These are phyloP conservation scores for Actinomortierella wolfii DNA, from an alignment of 371 early-diverging fungal genomes.

Conservation along the genomic window DNA sequence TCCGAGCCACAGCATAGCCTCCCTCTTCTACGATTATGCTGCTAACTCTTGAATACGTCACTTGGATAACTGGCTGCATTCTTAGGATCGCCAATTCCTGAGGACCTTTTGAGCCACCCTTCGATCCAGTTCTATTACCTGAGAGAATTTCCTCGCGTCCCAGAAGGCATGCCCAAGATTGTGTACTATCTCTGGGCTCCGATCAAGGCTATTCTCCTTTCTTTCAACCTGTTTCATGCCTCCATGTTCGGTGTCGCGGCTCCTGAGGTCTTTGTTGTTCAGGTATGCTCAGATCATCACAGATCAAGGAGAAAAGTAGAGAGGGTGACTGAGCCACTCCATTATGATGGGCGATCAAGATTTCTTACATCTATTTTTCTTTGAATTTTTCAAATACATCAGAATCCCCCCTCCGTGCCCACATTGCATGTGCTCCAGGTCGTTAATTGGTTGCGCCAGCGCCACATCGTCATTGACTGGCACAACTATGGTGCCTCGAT, in stretches of 20 bases:
- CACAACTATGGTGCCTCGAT: constrained; percentile 96
- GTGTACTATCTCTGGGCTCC: constrained; percentile 67
- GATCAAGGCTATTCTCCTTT: constrained; percentile 60
- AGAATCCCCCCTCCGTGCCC: constrained; percentile 97
- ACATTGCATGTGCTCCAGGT: constrained; percentile 79
- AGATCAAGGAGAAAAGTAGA: constrained; percentile 1
- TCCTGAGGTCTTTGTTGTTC: constrained; percentile 80
- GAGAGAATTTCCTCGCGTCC: constrained; percentile 48
- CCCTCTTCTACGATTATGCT: not conserved
- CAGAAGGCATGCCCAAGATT: constrained; percentile 57
- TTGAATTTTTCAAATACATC: constrained; percentile 15
- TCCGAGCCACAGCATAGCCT: constrained; percentile 6
- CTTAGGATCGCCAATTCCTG: constrained; percentile 38
- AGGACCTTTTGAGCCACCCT: constrained; percentile 34
- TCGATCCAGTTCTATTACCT: constrained; percentile 38
- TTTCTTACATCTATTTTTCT: constrained; percentile 7
- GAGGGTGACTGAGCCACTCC: not conserved
- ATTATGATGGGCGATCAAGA: no score
- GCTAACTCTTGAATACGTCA: no score
- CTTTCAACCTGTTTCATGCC: constrained; percentile 52
- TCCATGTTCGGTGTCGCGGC: constrained; percentile 40
- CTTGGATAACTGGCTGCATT: no score
- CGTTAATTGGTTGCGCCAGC: constrained; percentile 61
- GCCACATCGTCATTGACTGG: constrained; percentile 92
- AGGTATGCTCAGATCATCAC: constrained; percentile 59